Evolutionary conservation across 306 rosid species (phyloP), one percentile per base, ranked within the genome.

Genomic region (Trifolium subterraneum): DNA sequence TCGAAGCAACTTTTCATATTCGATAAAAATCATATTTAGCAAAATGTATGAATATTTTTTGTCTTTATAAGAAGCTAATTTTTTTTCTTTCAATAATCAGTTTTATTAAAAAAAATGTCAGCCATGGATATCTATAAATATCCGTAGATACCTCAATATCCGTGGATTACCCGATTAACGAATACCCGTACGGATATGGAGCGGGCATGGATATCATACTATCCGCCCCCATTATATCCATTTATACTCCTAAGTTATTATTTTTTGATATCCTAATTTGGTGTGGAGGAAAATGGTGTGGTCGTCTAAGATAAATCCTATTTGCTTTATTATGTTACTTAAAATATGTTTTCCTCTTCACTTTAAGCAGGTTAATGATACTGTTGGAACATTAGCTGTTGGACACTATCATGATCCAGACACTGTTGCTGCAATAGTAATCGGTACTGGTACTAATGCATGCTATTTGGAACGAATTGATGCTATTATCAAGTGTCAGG

Each of bases 371-470:
- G 90, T 90, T 41, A 93, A 93, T 85, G 98, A 93, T 79, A 84
- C 93, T 75, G 92, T 90, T 80, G 98, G 98, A 81, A 86, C 97
- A 27, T 87, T 93, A 81, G 96, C 98, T 73, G 82, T 90, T 77
- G 97, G 98, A 41, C 97, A 87, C 79, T 93, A 90, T 84, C 86
- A 86, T 20, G 98, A 93, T 70, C 68, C 82, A 11, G 98, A 93
- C 76, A 89, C 97, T 54, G 97, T 93, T 77, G 98, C 96, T 77
- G 96, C 93, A 39, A 92, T 93, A 80, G 84, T 93, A 61, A 82
- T 93, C 66, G 98, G 97, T 54, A 93, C 97, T 1, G 98, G 98
- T 61, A 89, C 98, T 54, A 93, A 93, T 89, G 98, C 98, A 72
- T 93, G 93, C 80, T 93, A 90, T 76, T 77, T 89, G 84, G 98